A percentile compares a stretch with the other conserved stretches of the same genome.
These are phyloP conservation scores for Phyllosticta citriasiana DNA, from an alignment of 2,329 filamentous ascomycete genomes.

Conservation along the genomic window DNA sequence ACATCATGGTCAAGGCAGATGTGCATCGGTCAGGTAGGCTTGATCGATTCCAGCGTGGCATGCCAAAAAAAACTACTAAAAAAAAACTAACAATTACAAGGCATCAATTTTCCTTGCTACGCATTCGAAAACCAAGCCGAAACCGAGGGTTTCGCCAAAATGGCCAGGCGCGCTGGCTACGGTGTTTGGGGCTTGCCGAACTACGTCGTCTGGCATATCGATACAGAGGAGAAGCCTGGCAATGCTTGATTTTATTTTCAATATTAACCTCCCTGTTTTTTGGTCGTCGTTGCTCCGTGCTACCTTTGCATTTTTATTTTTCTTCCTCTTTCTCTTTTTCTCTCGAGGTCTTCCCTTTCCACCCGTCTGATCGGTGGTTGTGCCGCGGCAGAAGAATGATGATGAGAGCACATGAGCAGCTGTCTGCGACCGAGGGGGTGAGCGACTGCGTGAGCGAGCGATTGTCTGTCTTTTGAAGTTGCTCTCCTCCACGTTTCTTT, in stretches of 20 bases:
- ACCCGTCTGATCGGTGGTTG: too few relatives aligned
- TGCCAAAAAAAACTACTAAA: not conserved
- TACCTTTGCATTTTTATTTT: too few relatives aligned
- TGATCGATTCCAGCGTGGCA: not conserved
- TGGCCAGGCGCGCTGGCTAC: constrained; percentile 94
- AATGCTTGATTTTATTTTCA: constrained; percentile 38
- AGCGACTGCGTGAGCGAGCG: too few relatives aligned
- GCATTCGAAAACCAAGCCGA: constrained; percentile 98
- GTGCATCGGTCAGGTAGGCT: constrained; percentile 80
- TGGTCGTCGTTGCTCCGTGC: too few relatives aligned
- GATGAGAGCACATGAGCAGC: too few relatives aligned
- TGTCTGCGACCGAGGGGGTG: too few relatives aligned
- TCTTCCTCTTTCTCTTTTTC: too few relatives aligned
- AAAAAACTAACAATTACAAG: not conserved
- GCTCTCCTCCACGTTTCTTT: too few relatives aligned
- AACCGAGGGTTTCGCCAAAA: constrained; percentile 96
- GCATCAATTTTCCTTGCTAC: constrained; percentile 92
- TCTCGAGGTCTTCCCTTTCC: too few relatives aligned
- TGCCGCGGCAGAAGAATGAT: too few relatives aligned
- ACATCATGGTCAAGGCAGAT: constrained; percentile 94
- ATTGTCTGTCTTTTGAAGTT: too few relatives aligned
- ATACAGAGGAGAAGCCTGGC: constrained; percentile 87
- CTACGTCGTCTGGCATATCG: constrained; percentile 97
- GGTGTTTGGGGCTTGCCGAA: constrained; percentile 87
- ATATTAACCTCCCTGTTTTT: too few relatives aligned